A percentile compares a stretch with the other conserved stretches of the same genome.
Evolutionary conservation across 2,329 filamentous ascomycete species (phyloP).

Genomic region (Alternaria brassicicola): DNA sequence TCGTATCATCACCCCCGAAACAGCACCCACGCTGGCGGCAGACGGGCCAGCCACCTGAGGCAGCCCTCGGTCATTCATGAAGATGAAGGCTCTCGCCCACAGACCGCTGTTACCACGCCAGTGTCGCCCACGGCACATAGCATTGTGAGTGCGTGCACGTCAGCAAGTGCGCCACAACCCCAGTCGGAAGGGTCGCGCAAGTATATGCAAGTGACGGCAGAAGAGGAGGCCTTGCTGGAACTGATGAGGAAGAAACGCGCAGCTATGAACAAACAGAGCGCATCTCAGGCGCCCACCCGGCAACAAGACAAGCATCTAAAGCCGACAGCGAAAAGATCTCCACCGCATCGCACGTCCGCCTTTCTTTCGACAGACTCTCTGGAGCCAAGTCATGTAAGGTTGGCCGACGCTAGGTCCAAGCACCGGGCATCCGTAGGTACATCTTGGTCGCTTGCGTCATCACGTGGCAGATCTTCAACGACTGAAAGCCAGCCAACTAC

Average conservation of each 20-base stretch:
- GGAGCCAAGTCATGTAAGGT: constrained; percentile 35
- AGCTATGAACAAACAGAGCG: constrained; percentile 51
- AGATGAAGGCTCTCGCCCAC: constrained; percentile 40
- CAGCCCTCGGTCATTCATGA: constrained; percentile 49
- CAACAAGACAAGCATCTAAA: constrained; percentile 39
- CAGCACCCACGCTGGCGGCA: constrained; percentile 29
- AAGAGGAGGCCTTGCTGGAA: constrained; percentile 57
- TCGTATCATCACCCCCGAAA: constrained; percentile 24
- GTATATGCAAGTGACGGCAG: constrained; percentile 56
- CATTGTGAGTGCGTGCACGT: constrained; percentile 39
- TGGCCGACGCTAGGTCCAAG: constrained; percentile 23
- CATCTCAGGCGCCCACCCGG: constrained; percentile 46
- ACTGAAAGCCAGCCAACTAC: constrained; percentile 21
- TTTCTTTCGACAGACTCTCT: constrained; percentile 34
- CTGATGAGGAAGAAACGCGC: constrained; percentile 58
- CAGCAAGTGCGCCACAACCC: constrained; percentile 44
- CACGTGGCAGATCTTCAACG: constrained; percentile 35
- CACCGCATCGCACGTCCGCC: constrained; percentile 31
- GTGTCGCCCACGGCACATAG: constrained; percentile 39
- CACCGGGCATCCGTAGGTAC: constrained; percentile 24
- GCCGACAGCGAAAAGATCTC: constrained; percentile 19
- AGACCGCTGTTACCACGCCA: constrained; percentile 30
- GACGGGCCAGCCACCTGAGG: constrained; percentile 40
- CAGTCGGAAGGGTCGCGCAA: constrained; percentile 39
- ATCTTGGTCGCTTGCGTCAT: constrained; percentile 30